Conservation (phyloP, 2,329 filamentous ascomycete species). For the Verticillium tricorpus region DNA sequence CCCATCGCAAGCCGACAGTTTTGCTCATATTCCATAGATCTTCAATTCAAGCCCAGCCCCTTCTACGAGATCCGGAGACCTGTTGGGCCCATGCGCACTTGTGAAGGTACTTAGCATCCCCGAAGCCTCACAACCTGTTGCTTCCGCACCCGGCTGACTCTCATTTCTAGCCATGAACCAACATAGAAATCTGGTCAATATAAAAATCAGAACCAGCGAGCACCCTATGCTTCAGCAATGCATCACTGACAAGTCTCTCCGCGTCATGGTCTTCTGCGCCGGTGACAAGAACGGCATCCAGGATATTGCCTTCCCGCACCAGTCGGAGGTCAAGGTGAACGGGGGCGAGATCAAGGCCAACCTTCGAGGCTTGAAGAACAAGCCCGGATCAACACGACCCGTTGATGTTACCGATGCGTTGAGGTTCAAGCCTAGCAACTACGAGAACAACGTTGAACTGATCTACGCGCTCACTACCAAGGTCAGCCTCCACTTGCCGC, state of each 20-base stretch:
- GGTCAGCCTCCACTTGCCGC: conserved; percentile 39
- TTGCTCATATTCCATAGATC: neutral
- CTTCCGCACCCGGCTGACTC: conserved; percentile 12
- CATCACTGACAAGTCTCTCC: conserved; percentile 54
- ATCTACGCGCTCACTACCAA: conserved; percentile 91
- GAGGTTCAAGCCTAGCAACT: conserved; percentile 61
- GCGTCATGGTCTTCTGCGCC: conserved; percentile 82
- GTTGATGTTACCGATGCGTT: conserved; percentile 82
- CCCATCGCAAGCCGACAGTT: neutral
- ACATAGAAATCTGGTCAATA: conserved; percentile 42
- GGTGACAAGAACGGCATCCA: conserved; percentile 57
- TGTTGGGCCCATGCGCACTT: conserved; percentile 60
- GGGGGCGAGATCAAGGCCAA: conserved; percentile 87
- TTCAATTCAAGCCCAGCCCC: conserved; percentile 65
- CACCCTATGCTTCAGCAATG: conserved; percentile 51
- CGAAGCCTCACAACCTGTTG: neutral
- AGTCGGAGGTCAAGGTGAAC: conserved; percentile 90
- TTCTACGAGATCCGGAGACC: conserved; percentile 72
- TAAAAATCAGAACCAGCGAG: conserved; percentile 45
- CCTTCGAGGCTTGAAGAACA: conserved; percentile 90
- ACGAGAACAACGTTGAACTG: conserved; percentile 74
- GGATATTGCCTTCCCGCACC: conserved; percentile 85
- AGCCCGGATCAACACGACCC: conserved; percentile 88
- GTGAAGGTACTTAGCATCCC: conserved; percentile 61
- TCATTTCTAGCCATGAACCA: conserved; percentile 52